Evolutionary conservation across 345 rosid species (phyloP).

Genomic region (Jatropha curcas): DNA sequence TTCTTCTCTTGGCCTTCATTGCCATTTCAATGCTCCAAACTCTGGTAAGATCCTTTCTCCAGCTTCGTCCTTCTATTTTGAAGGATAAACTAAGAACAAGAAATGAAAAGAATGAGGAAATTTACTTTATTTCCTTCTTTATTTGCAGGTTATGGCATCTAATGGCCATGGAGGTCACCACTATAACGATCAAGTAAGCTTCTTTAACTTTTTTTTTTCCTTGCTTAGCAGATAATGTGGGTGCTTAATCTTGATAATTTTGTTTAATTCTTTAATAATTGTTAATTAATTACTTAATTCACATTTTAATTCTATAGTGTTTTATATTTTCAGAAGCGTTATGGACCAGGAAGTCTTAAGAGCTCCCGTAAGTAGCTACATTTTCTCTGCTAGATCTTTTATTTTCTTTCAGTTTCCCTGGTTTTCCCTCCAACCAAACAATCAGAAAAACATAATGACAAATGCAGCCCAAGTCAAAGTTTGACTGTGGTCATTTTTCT

Average conservation of each 20-base stretch:
- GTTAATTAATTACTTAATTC: background rate
- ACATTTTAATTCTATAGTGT: background rate
- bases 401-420: background rate
- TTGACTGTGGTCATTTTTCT: constrained; percentile 25
- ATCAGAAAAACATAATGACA: background rate
- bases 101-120: background rate
- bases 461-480: background rate
- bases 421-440: background rate
- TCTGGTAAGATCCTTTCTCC: constrained; percentile 33
- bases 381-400: background rate
- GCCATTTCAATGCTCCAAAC: constrained; percentile 68
- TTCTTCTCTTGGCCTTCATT: constrained; percentile 57
- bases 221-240: background rate
- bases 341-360: constrained; percentile 53
- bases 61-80: background rate
- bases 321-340: constrained; percentile 28
- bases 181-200: constrained; percentile 25
- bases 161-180: constrained; percentile 50
- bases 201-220: no score
- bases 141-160: constrained; percentile 44
- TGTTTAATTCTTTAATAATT: background rate
- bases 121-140: background rate
- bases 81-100: background rate
- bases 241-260: background rate
- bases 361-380: constrained; percentile 40